These are phyloP conservation scores for Boletus smithii DNA, from an alignment of 1,284 basidiomycete genomes.

Conservation along the genomic window DNA sequence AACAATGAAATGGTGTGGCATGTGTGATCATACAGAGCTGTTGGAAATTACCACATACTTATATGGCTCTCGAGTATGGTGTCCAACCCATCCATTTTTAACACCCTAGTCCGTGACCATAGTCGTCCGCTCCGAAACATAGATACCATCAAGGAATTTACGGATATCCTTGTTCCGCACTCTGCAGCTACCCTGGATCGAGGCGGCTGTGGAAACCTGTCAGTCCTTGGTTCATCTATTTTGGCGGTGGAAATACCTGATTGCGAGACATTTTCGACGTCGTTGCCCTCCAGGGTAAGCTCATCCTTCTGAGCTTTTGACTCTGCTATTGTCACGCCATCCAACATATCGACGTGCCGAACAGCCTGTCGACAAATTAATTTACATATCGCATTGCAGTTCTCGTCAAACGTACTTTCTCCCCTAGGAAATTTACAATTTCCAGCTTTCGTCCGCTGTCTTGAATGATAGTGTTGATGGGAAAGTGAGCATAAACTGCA, in stretches of 20 bases:
- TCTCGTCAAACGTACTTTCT: conserved; percentile 60
- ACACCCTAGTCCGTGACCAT: conserved; percentile 45
- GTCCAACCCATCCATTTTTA: conserved; percentile 8
- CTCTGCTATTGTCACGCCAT: conserved; percentile 84
- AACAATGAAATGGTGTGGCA: conserved; percentile 23
- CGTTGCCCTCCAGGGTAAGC: conserved; percentile 89
- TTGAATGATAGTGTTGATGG: conserved; percentile 98
- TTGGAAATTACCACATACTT: conserved; percentile 23
- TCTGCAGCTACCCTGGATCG: conserved; percentile 90
- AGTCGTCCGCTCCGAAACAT: conserved; percentile 83
- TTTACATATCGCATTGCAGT: background rate
- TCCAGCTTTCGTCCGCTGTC: conserved; percentile 78
- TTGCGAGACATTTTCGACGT: conserved; percentile 94
- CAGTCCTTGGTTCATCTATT: background rate
- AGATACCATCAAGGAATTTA: conserved; percentile 91
- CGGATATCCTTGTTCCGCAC: conserved; percentile 99
- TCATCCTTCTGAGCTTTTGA: conserved; percentile 97
- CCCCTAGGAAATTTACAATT: conserved; percentile 98
- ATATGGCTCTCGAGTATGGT: conserved; percentile 16
- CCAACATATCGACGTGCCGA: conserved; percentile 89
- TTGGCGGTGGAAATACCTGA: conserved; percentile 53
- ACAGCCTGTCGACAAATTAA: conserved; percentile 58
- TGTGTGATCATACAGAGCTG: conserved; percentile 30
- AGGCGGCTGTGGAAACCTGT: conserved; percentile 61
- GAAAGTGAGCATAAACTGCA: conserved; percentile 99